These are phyloP conservation scores for Microcyclospora tardicrescens DNA, from an alignment of 2,329 filamentous ascomycete species.

Conservation along the genomic window DNA sequence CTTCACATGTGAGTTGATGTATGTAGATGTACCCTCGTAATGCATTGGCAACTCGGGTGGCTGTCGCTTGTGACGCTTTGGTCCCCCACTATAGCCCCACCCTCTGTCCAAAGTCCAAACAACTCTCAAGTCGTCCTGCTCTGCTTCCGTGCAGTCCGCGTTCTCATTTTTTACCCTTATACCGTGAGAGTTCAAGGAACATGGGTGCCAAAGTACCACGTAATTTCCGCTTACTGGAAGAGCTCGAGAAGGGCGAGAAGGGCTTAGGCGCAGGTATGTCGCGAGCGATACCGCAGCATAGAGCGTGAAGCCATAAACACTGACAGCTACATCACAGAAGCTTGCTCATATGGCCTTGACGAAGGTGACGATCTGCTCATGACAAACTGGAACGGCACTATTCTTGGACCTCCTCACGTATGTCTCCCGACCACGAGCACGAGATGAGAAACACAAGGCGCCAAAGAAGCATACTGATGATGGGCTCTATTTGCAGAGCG, in stretches of 20 bases:
- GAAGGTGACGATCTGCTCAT: slow-evolving; percentile 91
- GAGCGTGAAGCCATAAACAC: not conserved
- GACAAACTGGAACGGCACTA: slow-evolving; percentile 98
- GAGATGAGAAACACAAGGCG: not conserved
- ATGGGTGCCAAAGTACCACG: slow-evolving; percentile 72
- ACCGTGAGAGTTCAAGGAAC: too few species aligned
- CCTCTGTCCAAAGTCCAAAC: too few species aligned
- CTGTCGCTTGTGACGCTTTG: too few species aligned
- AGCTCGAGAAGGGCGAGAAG: slow-evolving; percentile 98
- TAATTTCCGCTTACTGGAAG: slow-evolving; percentile 92
- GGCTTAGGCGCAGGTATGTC: slow-evolving; percentile 70
- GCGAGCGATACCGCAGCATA: not conserved
- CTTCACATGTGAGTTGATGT: too few species aligned
- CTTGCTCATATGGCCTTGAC: slow-evolving; percentile 90
- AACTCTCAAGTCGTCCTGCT: too few species aligned
- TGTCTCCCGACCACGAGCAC: slow-evolving; percentile 24
- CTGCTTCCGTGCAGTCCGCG: too few species aligned
- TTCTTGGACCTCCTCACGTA: slow-evolving; percentile 91
- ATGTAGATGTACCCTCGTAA: too few species aligned
- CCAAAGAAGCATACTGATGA: not conserved
- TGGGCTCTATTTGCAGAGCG: slow-evolving; percentile 47
- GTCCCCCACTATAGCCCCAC: too few species aligned
- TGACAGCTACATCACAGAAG: slow-evolving; percentile 46
- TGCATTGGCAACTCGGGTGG: too few species aligned
- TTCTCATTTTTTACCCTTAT: too few species aligned